Evolutionary conservation across 352 stramenopile genomes (phyloP), one percentile per base, ranked within the genome.

Genomic region (Elongisporangium anandrum): DNA sequence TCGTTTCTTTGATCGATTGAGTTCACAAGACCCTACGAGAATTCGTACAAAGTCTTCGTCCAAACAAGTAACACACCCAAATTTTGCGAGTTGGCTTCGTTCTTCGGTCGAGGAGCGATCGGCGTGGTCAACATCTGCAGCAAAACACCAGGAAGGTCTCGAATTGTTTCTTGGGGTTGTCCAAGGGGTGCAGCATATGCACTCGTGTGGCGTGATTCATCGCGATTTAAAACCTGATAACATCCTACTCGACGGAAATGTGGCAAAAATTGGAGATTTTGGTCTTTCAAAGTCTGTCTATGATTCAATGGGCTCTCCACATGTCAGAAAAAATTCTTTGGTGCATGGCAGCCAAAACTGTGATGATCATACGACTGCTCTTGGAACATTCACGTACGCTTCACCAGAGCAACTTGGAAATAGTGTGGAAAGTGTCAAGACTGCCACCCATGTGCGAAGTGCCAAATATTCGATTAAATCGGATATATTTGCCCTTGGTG

Each of bases 401-500:
- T 94, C 85, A n/a, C 85, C 85, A n/a, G 85, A 94, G 59, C 85
- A 94, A 62, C 72, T 94, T 7, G 84, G 84, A 3, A 79, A 87
- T 50, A 79, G 52, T 22, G 69, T 61, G 23, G 73, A 67, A 59
- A 72, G 73, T 21, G 47, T 70, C 8, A 68, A 77, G 29, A 69
- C 68, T 7, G 70, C 72, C 4, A 79, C 64, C 52, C 70, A 69
- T 61, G 66, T 78, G n/a, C 92, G 89, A 66, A 90, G 78, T 52
- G 75, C 80, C 50, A 87, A 86, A 54, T 90, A 90, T 68, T 90
- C 77, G 64, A 82, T 83, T 54, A 87, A 94, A 73, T 94, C 85
- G 58, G 85, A 94, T 47, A 90, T 94, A 24, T 94, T 92, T 63
- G 85, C 82, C 22, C 64, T 94, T 24, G 85, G 85, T 41, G 78